Percentiles rank a stretch among this genome's conserved stretches.
Conservation (phyloP, 2,329 filamentous ascomycete species). For the Penicillium sclerotigenum region DNA sequence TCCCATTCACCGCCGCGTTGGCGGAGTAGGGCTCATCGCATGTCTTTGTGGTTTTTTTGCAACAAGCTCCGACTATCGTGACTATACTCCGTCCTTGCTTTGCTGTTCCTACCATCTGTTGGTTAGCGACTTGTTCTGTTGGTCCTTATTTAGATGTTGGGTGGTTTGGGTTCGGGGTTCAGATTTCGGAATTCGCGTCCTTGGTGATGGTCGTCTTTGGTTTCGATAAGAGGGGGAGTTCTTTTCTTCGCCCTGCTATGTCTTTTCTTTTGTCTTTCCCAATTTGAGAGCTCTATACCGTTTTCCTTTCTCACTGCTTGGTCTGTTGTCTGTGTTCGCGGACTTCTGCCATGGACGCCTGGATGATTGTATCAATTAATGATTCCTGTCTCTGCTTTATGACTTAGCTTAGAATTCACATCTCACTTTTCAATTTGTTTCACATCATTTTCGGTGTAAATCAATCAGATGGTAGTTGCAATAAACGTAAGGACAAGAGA, state of each 20-base stretch:
- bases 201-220: neutral
- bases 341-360: constrained; percentile 1
- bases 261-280: constrained; percentile 9
- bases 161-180: neutral
- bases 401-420: constrained; percentile 14
- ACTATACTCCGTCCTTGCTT: constrained; percentile 15
- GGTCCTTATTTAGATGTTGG: constrained; percentile 4
- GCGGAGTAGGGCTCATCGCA: constrained; percentile 16
- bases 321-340: constrained; percentile 8
- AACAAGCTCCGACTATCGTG: constrained; percentile 10
- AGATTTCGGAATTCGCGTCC: neutral
- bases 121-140: constrained; percentile 4
- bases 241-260: neutral
- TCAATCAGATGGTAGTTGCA: too few relatives aligned
- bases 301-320: constrained; percentile 14
- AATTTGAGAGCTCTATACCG: constrained; percentile 29
- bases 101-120: neutral
- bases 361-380: constrained; percentile 24
- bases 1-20: constrained; percentile 11
- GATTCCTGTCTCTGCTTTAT: constrained; percentile 17
- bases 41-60: constrained; percentile 18
- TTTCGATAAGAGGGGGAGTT: constrained; percentile 5
- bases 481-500: neutral
- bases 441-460: neutral
- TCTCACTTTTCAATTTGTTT: constrained; percentile 7